Evolutionary conservation across 2,329 filamentous ascomycete species (phyloP), one percentile per base, ranked within the genome.

Genomic region (Anthostomella pinea): DNA sequence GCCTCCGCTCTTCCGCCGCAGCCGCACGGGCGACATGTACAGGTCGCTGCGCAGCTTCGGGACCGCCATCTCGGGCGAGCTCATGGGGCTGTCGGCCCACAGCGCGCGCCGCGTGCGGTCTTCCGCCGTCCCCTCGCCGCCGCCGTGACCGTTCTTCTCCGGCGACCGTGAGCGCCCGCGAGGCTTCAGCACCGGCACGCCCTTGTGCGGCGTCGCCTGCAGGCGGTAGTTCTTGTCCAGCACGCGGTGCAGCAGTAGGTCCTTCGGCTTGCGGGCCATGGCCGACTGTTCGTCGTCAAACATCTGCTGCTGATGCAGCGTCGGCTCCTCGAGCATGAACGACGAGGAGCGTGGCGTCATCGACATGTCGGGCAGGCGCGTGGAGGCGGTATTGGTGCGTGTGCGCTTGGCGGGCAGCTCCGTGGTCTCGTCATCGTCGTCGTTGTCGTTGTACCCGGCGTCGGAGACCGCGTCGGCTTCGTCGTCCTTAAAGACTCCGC

Each of bases 181-280:
- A 6, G 29, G 6, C 1, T 32, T 5, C 19, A 36, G 30, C 20
- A 61, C 53, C 3, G 63, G 49, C 3, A 59, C 57, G 4, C 49
- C 54, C 54, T 81, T 83, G 49, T 93, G 82, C 0, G 93, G 93
- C 8, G 93, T 98, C 5, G 91, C 88, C 63, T 94, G 87, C 16
- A 98, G 75, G 20, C 91, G 87, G 68, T 95, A 98, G 39, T 86
- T 96, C 65, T 94, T 96, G 69, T 97, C 90, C 5, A 95, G 78
- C n/a, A 97, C 74, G 40, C 85, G 86, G 61, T 97, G 91, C 25
- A 98, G 75, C 7, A 97, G 72, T 3, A 87, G 86, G 57, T 96
- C 88, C 42, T 80, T 77, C 13, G 38, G 53, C 69, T 70, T 57
- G 43, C 58, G 34, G 47, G 59, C 56, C 38, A 7, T n/a, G n/a